A percentile compares a stretch with the other conserved stretches of the same genome.
Conservation (phyloP, 2,329 filamentous ascomycete genomes). For the Rhynchosporium secalis region DNA sequence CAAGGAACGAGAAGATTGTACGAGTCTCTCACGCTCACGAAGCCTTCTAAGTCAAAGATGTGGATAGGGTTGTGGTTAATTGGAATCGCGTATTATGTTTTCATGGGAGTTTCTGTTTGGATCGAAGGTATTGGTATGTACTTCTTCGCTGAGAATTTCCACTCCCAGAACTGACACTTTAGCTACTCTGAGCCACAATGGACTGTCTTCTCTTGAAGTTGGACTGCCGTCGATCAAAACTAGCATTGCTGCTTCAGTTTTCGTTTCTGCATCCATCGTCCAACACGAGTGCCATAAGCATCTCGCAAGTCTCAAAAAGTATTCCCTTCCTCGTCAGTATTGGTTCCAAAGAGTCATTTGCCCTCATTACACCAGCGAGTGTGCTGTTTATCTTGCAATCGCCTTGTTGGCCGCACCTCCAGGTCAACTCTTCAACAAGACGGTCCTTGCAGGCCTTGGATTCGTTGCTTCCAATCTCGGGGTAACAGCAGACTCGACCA, state of each 20-base stretch:
- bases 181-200: conserved; percentile 28
- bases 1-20: conserved; percentile 76
- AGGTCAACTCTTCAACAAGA: conserved; percentile 67
- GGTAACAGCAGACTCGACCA: conserved; percentile 76
- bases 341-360: conserved; percentile 74
- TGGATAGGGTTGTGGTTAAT: conserved; percentile 81
- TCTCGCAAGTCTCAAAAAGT: conserved; percentile 72
- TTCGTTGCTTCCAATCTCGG: conserved; percentile 82
- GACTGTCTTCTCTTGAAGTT: conserved; percentile 29
- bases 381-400: conserved; percentile 78
- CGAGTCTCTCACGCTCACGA: conserved; percentile 68
- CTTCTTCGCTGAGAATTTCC: neutral
- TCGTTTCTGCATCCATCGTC: conserved; percentile 66
- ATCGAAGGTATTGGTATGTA: conserved; percentile 74
- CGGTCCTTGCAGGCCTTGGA: conserved; percentile 65
- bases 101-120: conserved; percentile 76
- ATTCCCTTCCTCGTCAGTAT: conserved; percentile 74
- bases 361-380: conserved; percentile 91
- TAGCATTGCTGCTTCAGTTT: conserved; percentile 59
- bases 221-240: conserved; percentile 47
- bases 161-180: conserved; percentile 27
- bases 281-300: conserved; percentile 76
- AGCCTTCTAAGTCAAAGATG: conserved; percentile 72
- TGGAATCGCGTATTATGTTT: conserved; percentile 75
- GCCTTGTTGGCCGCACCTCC: conserved; percentile 71